phyloP scores from a whole-genome alignment of 2,329 filamentous ascomycete genomes.

The Talaromyces verruculosus region DNA sequence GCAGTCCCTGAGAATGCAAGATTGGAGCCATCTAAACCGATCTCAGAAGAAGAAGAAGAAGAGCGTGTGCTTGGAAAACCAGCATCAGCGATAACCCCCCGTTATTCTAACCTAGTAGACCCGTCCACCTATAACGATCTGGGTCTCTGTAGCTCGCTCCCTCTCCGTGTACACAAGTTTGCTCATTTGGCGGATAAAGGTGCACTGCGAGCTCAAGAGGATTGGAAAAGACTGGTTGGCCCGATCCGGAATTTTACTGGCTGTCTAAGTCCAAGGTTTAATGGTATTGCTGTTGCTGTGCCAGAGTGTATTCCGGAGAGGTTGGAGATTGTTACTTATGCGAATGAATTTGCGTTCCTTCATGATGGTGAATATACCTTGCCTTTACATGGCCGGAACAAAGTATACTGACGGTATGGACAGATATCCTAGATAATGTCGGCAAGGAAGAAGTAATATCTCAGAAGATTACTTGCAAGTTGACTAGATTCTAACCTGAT shows the following conservation, averaged over 20 bases:
- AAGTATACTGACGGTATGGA: neutral
- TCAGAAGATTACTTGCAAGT: neutral
- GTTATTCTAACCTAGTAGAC: slow-evolving; percentile 7
- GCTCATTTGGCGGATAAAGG: neutral
- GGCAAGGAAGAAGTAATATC: neutral
- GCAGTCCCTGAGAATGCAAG: neutral
- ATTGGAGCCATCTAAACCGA: neutral
- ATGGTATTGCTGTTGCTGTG: slow-evolving; percentile 35
- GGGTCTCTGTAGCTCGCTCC: neutral
- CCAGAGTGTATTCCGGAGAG: slow-evolving; percentile 44
- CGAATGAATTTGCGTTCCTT: slow-evolving; percentile 45
- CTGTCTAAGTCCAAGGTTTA: slow-evolving; percentile 27
- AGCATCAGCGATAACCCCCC: neutral
- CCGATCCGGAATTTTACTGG: slow-evolving; percentile 22
- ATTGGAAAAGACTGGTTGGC: slow-evolving; percentile 4
- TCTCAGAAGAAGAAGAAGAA: neutral
- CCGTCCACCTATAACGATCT: neutral
- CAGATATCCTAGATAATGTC: neutral
- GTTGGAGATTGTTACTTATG: slow-evolving; percentile 42
- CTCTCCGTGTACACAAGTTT: neutral
- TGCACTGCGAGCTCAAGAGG: neutral
- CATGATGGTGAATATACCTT: slow-evolving; percentile 37
- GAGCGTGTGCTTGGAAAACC: neutral
- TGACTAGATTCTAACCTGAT: slow-evolving; percentile 19
- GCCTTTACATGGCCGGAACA: neutral